A percentile compares a stretch with the other conserved stretches of the same genome.
Conservation (phyloP, 225 moss, liverwort and hornwort genomes). For the Polytrichum commune region DNA sequence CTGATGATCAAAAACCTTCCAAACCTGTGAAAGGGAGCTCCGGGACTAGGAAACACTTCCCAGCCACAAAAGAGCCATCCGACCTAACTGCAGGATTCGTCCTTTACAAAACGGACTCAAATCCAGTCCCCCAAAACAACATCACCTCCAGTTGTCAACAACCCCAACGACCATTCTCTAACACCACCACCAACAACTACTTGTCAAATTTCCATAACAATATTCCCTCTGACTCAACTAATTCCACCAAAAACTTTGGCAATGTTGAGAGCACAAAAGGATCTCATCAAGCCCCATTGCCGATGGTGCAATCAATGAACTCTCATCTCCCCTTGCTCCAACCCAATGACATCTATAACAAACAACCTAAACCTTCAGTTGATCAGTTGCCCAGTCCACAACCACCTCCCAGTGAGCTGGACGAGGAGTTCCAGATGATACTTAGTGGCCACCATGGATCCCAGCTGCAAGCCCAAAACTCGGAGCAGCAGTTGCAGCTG, state of each 20-base stretch:
- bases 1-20: background rate
- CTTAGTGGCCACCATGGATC: background rate
- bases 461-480: background rate
- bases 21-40: constrained; percentile 10
- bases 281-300: background rate
- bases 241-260: background rate
- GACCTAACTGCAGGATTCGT: background rate
- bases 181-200: background rate
- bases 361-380: background rate
- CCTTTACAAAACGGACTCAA: constrained; percentile 1
- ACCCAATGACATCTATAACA: constrained; percentile 10
- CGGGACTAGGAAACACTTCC: background rate
- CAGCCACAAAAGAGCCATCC: background rate
- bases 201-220: background rate
- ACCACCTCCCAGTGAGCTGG: background rate
- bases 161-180: constrained; percentile 13
- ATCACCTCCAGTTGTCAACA: background rate
- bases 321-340: constrained; percentile 34
- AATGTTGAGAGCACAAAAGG: background rate
- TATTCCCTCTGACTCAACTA: background rate
- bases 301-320: constrained; percentile 34
- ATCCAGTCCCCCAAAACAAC: background rate
- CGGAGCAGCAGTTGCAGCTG: constrained; percentile 15
- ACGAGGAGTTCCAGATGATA: constrained; percentile 20
- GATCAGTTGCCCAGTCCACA: constrained; percentile 1